These are phyloP conservation scores for Myriosclerotinia duriaeana DNA, from an alignment of 2,329 filamentous ascomycete species.

Conservation along the genomic window DNA sequence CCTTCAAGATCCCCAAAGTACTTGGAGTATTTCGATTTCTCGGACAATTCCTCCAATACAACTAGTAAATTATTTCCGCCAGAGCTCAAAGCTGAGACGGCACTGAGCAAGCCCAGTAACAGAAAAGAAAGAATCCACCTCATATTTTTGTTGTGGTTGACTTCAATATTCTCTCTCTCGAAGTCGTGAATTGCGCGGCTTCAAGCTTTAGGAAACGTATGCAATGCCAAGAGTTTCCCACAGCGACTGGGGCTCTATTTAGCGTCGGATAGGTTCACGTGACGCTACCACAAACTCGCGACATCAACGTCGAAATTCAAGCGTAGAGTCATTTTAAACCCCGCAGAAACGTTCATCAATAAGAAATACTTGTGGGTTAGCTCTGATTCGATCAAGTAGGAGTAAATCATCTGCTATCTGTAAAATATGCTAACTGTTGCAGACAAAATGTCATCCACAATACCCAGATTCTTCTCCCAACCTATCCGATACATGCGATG, in stretches of 20 bases:
- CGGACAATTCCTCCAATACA: conserved; percentile 76
- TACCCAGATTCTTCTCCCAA: conserved; percentile 77
- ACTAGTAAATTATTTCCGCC: conserved; percentile 79
- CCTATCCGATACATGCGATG: conserved; percentile 85
- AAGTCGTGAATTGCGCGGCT: conserved; percentile 29
- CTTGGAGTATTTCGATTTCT: conserved; percentile 79
- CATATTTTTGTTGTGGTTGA: conserved; percentile 52
- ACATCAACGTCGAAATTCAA: conserved; percentile 28
- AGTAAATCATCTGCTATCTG: neutral
- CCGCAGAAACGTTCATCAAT: conserved; percentile 10
- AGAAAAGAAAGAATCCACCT: conserved; percentile 71
- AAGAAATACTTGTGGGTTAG: neutral
- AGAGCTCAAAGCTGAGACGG: conserved; percentile 74
- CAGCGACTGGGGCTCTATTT: conserved; percentile 23
- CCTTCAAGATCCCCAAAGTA: conserved; percentile 73
- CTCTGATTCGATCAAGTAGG: neutral
- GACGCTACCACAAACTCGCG: conserved; percentile 26
- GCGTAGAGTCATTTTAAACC: neutral
- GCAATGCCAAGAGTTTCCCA: conserved; percentile 37
- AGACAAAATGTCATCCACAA: conserved; percentile 59
- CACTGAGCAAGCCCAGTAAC: conserved; percentile 63
- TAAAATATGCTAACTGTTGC: conserved; percentile 25
- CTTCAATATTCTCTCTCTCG: conserved; percentile 26
- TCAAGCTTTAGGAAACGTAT: conserved; percentile 43
- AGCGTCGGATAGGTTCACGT: conserved; percentile 28